These are phyloP conservation scores for Fraxinus albicans DNA, from an alignment of 305 asterid species.

Conservation along the genomic window DNA sequence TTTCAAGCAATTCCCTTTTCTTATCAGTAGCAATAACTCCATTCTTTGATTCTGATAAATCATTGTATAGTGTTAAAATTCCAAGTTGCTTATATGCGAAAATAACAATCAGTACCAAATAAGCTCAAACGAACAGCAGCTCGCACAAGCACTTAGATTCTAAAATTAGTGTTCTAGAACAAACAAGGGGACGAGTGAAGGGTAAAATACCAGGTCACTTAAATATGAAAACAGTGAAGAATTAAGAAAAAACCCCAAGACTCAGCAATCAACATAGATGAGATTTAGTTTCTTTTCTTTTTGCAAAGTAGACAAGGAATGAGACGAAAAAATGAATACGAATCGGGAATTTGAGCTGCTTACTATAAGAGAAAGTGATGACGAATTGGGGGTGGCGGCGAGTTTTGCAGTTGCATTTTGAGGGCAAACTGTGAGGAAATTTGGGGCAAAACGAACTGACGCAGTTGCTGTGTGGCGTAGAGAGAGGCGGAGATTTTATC, in stretches of 20 bases:
- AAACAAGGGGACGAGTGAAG: not conserved
- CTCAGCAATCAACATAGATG: not conserved
- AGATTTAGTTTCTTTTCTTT: not conserved
- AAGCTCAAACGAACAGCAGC: not conserved
- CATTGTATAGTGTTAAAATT: not conserved
- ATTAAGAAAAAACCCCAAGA: not conserved
- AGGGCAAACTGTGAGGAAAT: constrained; percentile 26
- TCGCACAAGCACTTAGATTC: not conserved
- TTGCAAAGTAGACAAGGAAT: not conserved
- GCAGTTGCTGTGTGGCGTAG: constrained; percentile 22
- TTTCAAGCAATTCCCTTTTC: constrained; percentile 70
- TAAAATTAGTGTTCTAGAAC: not conserved
- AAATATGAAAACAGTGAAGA: not conserved
- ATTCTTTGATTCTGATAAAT: constrained; percentile 51
- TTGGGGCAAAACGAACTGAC: constrained; percentile 26
- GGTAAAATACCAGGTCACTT: not conserved
- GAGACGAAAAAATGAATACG: not conserved
- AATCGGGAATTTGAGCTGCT: constrained; percentile 26
- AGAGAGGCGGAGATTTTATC: constrained; percentile 22
- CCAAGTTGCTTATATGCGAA: not conserved
- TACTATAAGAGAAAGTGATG: constrained; percentile 51
- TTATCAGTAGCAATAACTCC: constrained; percentile 40
- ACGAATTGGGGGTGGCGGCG: constrained; percentile 37
- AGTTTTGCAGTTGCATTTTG: constrained; percentile 28
- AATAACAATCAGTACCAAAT: not conserved